Conservation (phyloP, 2,329 filamentous ascomycete genomes). For the Ophiocordyceps camponoti-leonardi region DNA sequence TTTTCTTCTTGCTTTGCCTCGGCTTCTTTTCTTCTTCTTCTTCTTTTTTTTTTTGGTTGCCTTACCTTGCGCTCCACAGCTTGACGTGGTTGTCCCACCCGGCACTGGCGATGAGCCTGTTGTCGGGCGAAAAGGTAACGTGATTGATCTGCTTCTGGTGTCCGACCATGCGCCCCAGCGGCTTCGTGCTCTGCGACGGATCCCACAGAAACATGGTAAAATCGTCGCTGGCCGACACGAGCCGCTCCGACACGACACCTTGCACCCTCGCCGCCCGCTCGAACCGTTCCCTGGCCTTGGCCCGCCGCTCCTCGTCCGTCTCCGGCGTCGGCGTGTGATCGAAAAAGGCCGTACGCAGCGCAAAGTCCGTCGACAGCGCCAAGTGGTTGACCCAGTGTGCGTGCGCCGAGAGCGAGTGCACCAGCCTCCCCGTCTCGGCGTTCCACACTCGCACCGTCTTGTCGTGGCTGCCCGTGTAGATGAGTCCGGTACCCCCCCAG, state of each 20-base stretch:
- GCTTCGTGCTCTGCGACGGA: constrained; percentile 60
- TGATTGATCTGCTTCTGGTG: constrained; percentile 97
- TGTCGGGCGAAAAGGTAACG: constrained; percentile 85
- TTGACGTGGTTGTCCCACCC: constrained; percentile 94
- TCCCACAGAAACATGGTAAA: constrained; percentile 97
- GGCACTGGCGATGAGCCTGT: constrained; percentile 68
- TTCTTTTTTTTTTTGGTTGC: too few relatives aligned
- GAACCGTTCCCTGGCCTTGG: constrained; percentile 66
- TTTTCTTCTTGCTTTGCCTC: neutral
- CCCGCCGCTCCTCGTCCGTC: constrained; percentile 51
- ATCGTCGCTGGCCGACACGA: constrained; percentile 87
- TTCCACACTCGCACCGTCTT: constrained; percentile 90
- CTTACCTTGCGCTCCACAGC: constrained; percentile 62
- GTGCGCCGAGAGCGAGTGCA: constrained; percentile 66
- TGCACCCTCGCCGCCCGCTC: constrained; percentile 66
- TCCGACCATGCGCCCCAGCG: constrained; percentile 72
- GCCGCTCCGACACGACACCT: constrained; percentile 61
- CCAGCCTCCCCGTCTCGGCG: constrained; percentile 56
- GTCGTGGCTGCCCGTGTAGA: constrained; percentile 79
- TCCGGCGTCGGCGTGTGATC: constrained; percentile 61
- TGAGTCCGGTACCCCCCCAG: constrained; percentile 79
- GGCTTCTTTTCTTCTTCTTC: too few relatives aligned
- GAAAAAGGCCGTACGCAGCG: constrained; percentile 67
- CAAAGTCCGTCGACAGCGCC: constrained; percentile 83
- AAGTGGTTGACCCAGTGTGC: constrained; percentile 94